Base-by-base conservation (phyloP, 2,329 filamentous ascomycete species). In the Curvularia hawaiiensis region DNA sequence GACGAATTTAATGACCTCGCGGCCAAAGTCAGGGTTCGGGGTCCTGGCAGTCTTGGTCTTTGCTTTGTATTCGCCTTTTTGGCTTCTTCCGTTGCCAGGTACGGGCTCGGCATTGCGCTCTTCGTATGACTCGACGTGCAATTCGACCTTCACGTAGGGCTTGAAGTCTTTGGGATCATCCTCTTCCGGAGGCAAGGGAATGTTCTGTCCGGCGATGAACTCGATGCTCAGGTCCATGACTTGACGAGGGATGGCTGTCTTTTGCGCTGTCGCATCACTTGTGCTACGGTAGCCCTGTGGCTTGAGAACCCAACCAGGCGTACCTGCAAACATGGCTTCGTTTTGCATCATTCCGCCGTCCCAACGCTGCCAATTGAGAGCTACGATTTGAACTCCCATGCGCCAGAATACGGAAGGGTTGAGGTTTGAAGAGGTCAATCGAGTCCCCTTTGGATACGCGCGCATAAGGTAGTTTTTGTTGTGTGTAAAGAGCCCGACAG, bases 301-400 rank as follows among this genome's bases (percentile, higher is more conserved):
- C 77, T 97, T 97, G 60, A 95, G 82, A 2, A 93, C 86, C 90
- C 91, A 97, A 40, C 94, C 93, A 41, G 85, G 80, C 50, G 90
- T 89, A 10, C 87, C 90, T 1, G 87, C 84, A 76, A 97, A 97
- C 91, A 96, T 95, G 66, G 87, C 93, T 71, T 95, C 88, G 71
- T 97, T 97, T 14, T 97, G 84, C 94, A 97, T 97, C 88, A 96
- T 96, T 31, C 91, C 92, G 66, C 91, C 89, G 69, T 97, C 92
- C 75, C 90, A 88, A 60, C 88, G 89, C 76, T 98, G 93, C 91
- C 93, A 98, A 78, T 97, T 97, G 59, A 98, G 80, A 0, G 93
- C 93, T 1, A 96, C 92, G 66, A 97, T 89, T 76, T 97, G 93
- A 3, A 96, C 89, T 14, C 93, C 93, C 63, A 91, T 88, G 31